Evolutionary conservation across 176 grass and related monocot species (phyloP).

Genomic region (Triticum dicoccoides): DNA sequence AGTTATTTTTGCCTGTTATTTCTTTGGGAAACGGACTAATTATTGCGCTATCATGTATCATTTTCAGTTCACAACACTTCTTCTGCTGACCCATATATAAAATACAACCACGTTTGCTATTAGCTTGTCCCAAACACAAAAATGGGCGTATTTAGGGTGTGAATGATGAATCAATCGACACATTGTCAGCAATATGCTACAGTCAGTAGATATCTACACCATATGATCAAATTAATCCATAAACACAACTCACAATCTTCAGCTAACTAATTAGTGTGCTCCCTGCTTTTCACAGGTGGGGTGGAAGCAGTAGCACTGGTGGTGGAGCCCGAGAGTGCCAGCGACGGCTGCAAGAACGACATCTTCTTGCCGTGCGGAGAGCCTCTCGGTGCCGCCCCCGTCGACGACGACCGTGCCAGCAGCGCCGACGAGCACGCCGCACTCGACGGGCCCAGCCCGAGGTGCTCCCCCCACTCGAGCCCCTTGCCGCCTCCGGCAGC

Average conservation of each 20-base stretch:
- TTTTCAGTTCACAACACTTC: background rate
- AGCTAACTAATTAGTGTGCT: slow-evolving; percentile 8
- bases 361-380: slow-evolving; percentile 34
- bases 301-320: slow-evolving; percentile 51
- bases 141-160: too few species aligned
- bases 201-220: slow-evolving; percentile 28
- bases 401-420: slow-evolving; percentile 10
- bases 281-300: slow-evolving; percentile 44
- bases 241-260: background rate
- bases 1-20: background rate
- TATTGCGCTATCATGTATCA: background rate
- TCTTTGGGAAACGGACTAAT: background rate
- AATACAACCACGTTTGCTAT: background rate
- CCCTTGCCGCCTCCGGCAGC: slow-evolving; percentile 14
- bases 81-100: background rate
- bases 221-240: slow-evolving; percentile 14
- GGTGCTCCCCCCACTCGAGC: slow-evolving; percentile 50
- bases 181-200: background rate
- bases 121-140: too few species aligned
- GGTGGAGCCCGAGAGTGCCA: slow-evolving; percentile 40
- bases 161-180: background rate
- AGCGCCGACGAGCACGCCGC: slow-evolving; percentile 31
- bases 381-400: slow-evolving; percentile 14
- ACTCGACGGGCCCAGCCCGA: slow-evolving; percentile 35
- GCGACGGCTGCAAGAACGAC: slow-evolving; percentile 37